These are phyloP conservation scores for Canavalia ensiformis DNA, from an alignment of 306 rosid species.

Conservation along the genomic window DNA sequence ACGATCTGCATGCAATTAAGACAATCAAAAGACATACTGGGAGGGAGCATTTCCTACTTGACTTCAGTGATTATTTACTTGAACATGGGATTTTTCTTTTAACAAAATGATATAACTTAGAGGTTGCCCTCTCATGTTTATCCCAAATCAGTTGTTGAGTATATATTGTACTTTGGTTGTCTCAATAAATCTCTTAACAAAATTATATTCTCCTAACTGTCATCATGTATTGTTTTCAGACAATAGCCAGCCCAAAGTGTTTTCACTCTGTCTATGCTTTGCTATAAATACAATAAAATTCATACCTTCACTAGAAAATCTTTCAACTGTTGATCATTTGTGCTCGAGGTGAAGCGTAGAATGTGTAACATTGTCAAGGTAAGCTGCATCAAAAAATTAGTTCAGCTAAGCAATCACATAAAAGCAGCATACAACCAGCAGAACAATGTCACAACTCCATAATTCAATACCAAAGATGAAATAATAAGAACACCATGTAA, in stretches of 20 bases:
- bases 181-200: neutral
- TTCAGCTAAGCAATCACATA: slow-evolving; percentile 30
- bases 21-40: slow-evolving; percentile 12
- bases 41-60: too few relatives aligned
- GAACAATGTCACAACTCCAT: slow-evolving; percentile 29
- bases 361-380: slow-evolving; percentile 88
- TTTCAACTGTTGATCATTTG: slow-evolving; percentile 68
- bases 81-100: too few relatives aligned
- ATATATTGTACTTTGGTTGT: neutral
- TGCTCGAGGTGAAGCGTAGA: slow-evolving; percentile 72
- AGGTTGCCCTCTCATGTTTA: slow-evolving; percentile 20
- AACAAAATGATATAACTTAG: neutral
- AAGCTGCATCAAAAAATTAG: slow-evolving; percentile 62
- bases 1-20: slow-evolving; percentile 17
- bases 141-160: neutral
- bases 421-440: slow-evolving; percentile 21
- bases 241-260: neutral
- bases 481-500: neutral
- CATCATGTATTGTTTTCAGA: neutral
- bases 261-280: neutral
- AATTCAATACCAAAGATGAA: slow-evolving; percentile 27
- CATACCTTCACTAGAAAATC: slow-evolving; percentile 85
- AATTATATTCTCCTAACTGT: neutral
- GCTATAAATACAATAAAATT: slow-evolving; percentile 21
- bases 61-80: too few relatives aligned